phyloP scores from a whole-genome alignment of 2,329 filamentous ascomycete species.

The Calonectria ilicicola region DNA sequence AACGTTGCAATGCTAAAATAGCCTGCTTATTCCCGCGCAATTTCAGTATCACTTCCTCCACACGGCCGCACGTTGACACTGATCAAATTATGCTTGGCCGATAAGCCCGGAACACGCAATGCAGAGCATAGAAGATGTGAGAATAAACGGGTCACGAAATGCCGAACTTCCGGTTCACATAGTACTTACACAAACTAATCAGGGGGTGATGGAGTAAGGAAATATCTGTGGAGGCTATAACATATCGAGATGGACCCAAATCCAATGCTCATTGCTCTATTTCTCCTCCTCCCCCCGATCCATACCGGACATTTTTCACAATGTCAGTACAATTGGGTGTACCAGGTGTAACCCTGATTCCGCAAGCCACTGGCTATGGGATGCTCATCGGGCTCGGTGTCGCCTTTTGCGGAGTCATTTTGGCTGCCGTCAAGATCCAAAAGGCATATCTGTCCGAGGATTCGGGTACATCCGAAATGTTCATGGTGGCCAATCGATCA shows the following conservation, averaged over 20 bases:
- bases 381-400: conserved; percentile 11
- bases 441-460: conserved; percentile 2
- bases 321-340: background rate
- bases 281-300: background rate
- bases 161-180: background rate
- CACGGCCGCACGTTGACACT: background rate
- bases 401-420: conserved; percentile 12
- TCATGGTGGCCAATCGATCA: conserved; percentile 21
- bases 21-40: background rate
- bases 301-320: background rate
- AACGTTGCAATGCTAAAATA: background rate
- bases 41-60: background rate
- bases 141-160: background rate
- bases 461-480: conserved; percentile 8
- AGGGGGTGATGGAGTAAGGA: background rate
- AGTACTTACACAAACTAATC: background rate
- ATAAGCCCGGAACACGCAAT: background rate
- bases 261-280: background rate
- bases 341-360: background rate
- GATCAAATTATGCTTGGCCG: background rate
- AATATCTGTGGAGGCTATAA: background rate
- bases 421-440: conserved; percentile 13
- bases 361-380: conserved; percentile 7
- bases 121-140: background rate
- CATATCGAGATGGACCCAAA: too few species aligned